Base-by-base conservation (phyloP, 225 moss, liverwort and hornwort genomes). In the Pseudisothecium myosuroides region DNA sequence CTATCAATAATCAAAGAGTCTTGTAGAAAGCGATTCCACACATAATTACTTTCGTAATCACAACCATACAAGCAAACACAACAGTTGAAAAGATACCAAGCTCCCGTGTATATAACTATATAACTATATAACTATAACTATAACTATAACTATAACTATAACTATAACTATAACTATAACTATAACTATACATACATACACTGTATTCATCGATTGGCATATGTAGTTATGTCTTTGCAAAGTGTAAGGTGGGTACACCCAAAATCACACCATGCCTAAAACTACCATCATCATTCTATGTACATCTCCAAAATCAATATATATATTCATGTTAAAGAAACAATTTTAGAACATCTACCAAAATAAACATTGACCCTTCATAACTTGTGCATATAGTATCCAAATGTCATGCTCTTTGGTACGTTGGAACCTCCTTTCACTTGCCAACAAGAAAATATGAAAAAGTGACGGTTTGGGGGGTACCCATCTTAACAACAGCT, bases 11-110 rank as follows among this genome's bases (percentile, higher is more conserved):
- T 49, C 2, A 74, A 49, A 75, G 7, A 49, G 1, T 49, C 4
- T 32, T 0, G 0, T 19, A 11, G 19, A 49, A 47, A 75, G 16
- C 1, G 3, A 45, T 29, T 45, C 1, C 0, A 1, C 2, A 18
- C 18, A 29, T 17, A 47, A 74, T 47, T 47, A 47, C 11, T 47
- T 73, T 47, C 17, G 11, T 18, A 0, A 47, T 31, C 2, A 6
- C 73, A 73, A 73, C 1, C 27, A 23, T 39, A 24, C 1, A 71
- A 71, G 26, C 43, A 43, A 72, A 27, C 0, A 0, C 3, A 5
- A 43, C 26, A 72, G 16, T 43, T 72, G 43, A 43, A 72, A 72
- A 75, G 12, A 19, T 31, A 11, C 47, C 31, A 74, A 45, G 3
- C 5, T 45, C 16, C 1, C n/a, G n/a, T n/a, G n/a, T n/a, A n/a